Evolutionary conservation across 176 grass and related monocot genomes (phyloP), one percentile per base, ranked within the genome.

Genomic region (Areca catechu): DNA sequence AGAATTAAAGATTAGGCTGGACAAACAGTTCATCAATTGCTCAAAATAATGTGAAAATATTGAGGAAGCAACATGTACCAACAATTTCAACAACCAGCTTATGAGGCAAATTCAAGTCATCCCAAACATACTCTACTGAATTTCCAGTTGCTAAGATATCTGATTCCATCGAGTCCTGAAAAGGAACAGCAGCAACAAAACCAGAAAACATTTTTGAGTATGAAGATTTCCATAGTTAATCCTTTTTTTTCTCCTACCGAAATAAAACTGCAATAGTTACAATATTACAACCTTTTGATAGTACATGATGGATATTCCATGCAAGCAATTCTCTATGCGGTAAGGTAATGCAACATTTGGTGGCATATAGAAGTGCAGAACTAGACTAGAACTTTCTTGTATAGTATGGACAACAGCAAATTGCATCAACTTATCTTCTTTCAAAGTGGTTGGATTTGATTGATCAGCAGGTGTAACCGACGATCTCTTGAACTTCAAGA

Each of bases 291-390:
- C 88, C 88, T 87, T 93, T 65, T 93, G 88, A 76, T 74, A 93
- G 75, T 80, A 93, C 72, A 83, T 72, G 53, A 93, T 53, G 53
- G 80, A 86, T 80, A 76, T 60, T 71, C 82, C 77, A 49, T 61
- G 78, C 74, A 93, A 72, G 30, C 43, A 74, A 81, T 93, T 93
- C 67, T 93, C 88, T 67, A 93, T 74, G 12, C 83, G 88, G 67
- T 93, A 93, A 50, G 88, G 88, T 63, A 93, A 75, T 61, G 76
- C 9, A 72, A 58, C 66, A 58, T 80, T 80, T 15, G 76, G 76
- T 65, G 83, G 79, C 71, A 63, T 80, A 61, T 37, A 76, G 55
- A 86, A 83, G 58, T 80, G 77, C 62, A 93, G 58, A 57, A 86
- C 73, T 67, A 93, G 76, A 78, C 83, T 78, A 59, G 74, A 63